Base-by-base conservation (phyloP, 371 early-diverging fungal genomes). In the Enterocytospora artemiae region DNA sequence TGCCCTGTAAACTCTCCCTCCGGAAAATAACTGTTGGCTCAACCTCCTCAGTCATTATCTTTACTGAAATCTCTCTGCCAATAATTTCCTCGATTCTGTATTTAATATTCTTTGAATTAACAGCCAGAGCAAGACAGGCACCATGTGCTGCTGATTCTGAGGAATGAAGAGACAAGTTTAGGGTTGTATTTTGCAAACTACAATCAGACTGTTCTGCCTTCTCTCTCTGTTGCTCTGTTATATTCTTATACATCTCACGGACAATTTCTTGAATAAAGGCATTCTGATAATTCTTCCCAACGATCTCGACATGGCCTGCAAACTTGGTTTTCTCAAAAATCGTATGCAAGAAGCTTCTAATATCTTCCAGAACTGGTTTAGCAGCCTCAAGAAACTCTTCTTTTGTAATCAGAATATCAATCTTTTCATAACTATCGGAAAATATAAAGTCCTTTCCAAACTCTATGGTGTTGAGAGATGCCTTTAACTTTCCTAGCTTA, bases 211-310 rank as follows among this genome's bases (percentile, higher is more conserved):
- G n/a, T n/a, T n/a, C n/a, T n/a, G n/a, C 39, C 57, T 16, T 33
- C 7, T 34, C 39, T 39, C n/a, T 55, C 48, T n/a, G n/a, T n/a
- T n/a, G n/a, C n/a, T n/a, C n/a, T n/a, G n/a, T n/a, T n/a, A n/a
- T n/a, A n/a, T n/a, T n/a, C n/a, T n/a, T n/a, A n/a, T n/a, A n/a
- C n/a, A n/a, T n/a, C n/a, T n/a, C n/a, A 0, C 31, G 49, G 22
- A 71, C 16, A 41, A 74, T 67, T 14, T 71, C 45, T 45, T 69
- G 63, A 18, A 75, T 55, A 1, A 66, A 56, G 39, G 32, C 33
- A 18, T 54, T 52, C 32, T 60, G 58, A 12, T 28, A 39, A 43
- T 75, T 75, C 14, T 62, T 74, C 14, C 75, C 75, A 16, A 69
- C 61, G 22, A 73, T 57, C 48, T 73, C 66, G 9, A 71, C 45